Evolutionary conservation across 1,139 yeast genomes (phyloP), one percentile per base, ranked within the genome.

Genomic region (Zygotorulaspora mrakii): DNA sequence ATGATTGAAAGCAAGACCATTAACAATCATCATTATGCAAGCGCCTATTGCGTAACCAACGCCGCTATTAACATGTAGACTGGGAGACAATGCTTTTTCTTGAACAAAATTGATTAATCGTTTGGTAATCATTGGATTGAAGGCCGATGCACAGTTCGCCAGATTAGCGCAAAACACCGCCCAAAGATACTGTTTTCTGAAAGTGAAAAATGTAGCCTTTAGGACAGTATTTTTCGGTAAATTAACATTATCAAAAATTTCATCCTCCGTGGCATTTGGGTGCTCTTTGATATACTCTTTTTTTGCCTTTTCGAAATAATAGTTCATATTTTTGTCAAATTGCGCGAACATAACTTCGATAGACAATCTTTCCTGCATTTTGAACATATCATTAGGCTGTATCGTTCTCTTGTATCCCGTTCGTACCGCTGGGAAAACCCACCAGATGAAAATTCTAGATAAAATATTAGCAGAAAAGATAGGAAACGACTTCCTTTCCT

Each of bases 381-480:
- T 64, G 61, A 68, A 82, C 41, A 84, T 59, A 60, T 84, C 94
- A 39, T 74, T 71, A 5, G 79, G 76, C 37, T 76, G 77, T 24
- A 84, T 61, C 0, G 86, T 79, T 52, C 94, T 70, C 42, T 71
- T 70, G 56, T 83, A 84, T 1, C 94, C 94, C 3, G 73, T 74
- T 26, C 64, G 68, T 53, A 82, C 53, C 2, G 81, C 45, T 0
- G 86, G 84, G 12, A 64, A 46, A 29, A 79, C 67, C 91, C 91
- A 82, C 58, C 70, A 61, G 50, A 77, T 77, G 33, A 78, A 72
- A 2, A 67, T 37, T 34, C 55, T 59, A 13, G 67, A 67, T 9
- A 71, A 16, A 6, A 65, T 44, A 42, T 66, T 66, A 1, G 69
- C 54, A 29, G 53, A 57, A 31, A 56, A 51, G 38, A 62, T 57